phyloP scores from a whole-genome alignment of 768 basidiomycete genomes.

The Trametes cingulata region DNA sequence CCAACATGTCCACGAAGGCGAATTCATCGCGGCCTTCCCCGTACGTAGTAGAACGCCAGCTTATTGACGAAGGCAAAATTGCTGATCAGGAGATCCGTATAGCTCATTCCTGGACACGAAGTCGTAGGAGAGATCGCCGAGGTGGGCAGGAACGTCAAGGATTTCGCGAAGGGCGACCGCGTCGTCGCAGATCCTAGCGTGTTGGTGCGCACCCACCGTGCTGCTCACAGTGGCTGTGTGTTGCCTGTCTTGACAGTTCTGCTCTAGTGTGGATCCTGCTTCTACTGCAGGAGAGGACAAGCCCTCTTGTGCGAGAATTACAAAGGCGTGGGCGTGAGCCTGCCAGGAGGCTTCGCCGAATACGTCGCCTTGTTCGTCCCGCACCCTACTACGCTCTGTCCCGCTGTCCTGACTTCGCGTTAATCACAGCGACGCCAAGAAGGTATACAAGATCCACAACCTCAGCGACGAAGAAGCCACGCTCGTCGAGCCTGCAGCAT shows the following conservation, averaged over 20 bases:
- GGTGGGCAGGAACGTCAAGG: constrained; percentile 78
- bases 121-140: constrained; percentile 72
- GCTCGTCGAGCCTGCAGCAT: constrained; percentile 86
- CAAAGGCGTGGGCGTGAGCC: constrained; percentile 75
- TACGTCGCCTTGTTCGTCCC: constrained; percentile 78
- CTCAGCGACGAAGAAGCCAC: constrained; percentile 86
- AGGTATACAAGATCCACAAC: constrained; percentile 87
- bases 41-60: constrained; percentile 36
- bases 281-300: constrained; percentile 86
- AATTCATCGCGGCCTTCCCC: constrained; percentile 72
- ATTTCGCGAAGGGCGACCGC: constrained; percentile 76
- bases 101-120: constrained; percentile 77
- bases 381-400: neutral
- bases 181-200: constrained; percentile 81
- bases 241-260: neutral
- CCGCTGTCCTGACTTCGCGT: neutral
- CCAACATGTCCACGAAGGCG: constrained; percentile 60
- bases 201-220: constrained; percentile 47
- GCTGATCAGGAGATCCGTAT: constrained; percentile 26
- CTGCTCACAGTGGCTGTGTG: neutral
- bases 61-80: neutral
- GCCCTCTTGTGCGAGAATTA: constrained; percentile 85
- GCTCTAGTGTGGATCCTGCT: constrained; percentile 75
- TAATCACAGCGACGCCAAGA: constrained; percentile 56
- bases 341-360: constrained; percentile 87